These are phyloP conservation scores for Penicillium expansum DNA, from an alignment of 2,329 filamentous ascomycete genomes.

Conservation along the genomic window DNA sequence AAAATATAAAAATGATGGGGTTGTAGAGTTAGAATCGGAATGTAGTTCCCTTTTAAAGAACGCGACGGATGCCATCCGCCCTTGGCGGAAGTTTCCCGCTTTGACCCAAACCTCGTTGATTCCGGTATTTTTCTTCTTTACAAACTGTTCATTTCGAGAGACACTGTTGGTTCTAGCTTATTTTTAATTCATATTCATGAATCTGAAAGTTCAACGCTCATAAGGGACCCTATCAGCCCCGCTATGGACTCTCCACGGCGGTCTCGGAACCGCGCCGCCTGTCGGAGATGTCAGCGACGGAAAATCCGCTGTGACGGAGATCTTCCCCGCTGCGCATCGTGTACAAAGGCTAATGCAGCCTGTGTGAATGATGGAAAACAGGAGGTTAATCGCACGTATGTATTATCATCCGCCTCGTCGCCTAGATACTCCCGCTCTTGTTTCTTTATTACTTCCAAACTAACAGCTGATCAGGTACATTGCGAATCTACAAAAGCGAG, in stretches of 20 bases:
- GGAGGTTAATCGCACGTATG: conserved; percentile 45
- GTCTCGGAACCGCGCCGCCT: conserved; percentile 35
- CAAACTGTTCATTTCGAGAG: neutral
- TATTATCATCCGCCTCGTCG: neutral
- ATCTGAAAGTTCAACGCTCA: neutral
- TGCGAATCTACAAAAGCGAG: conserved; percentile 41
- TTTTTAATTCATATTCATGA: neutral
- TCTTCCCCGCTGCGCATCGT: conserved; percentile 45
- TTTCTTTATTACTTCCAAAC: neutral
- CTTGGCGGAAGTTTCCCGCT: conserved; percentile 3
- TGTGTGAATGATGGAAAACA: conserved; percentile 49
- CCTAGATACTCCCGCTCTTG: no score
- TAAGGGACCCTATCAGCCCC: no score
- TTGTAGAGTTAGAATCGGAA: neutral
- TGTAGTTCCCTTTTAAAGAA: neutral
- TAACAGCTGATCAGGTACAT: conserved; percentile 30
- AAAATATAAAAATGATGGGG: neutral
- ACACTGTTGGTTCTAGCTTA: no score
- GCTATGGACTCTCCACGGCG: conserved; percentile 28
- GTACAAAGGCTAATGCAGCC: conserved; percentile 41
- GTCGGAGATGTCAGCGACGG: conserved; percentile 46
- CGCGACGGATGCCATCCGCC: conserved; percentile 2
- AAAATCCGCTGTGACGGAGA: conserved; percentile 53
- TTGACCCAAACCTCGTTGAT: neutral
- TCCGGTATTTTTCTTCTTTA: neutral